phyloP scores from a whole-genome alignment of 805 yeast genomes.

The Zygosaccharomyces gambellarensis region DNA sequence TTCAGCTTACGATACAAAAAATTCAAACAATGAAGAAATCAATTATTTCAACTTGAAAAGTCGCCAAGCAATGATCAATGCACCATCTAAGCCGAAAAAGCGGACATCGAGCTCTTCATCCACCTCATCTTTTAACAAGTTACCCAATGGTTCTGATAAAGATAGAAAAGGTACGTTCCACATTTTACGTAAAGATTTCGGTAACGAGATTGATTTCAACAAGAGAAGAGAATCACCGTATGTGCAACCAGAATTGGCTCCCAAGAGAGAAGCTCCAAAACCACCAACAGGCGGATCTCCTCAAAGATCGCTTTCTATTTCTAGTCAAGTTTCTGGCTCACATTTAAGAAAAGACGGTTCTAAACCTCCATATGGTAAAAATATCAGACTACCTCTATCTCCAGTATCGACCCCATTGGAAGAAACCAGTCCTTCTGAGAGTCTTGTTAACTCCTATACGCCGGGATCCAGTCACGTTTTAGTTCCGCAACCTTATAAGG shows the following conservation, averaged over 20 bases:
- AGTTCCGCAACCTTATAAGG: conserved; percentile 42
- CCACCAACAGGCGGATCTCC: conserved; percentile 44
- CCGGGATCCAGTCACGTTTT: conserved; percentile 42
- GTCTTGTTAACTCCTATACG: conserved; percentile 36
- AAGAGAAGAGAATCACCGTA: conserved; percentile 73
- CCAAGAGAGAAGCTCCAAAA: conserved; percentile 67
- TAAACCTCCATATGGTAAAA: conserved; percentile 10
- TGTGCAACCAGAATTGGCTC: conserved; percentile 53
- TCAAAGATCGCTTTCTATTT: conserved; percentile 16
- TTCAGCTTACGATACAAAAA: not conserved
- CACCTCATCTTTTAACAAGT: conserved; percentile 8
- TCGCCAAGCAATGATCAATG: conserved; percentile 11
- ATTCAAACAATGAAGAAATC: conserved; percentile 21
- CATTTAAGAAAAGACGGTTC: conserved; percentile 19
- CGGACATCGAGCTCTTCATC: conserved; percentile 15
- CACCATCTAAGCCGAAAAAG: conserved; percentile 14
- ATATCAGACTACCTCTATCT: conserved; percentile 22
- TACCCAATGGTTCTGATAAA: conserved; percentile 6
- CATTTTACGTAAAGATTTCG: conserved; percentile 58
- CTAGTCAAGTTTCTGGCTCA: conserved; percentile 13
- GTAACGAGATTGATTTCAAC: conserved; percentile 75
- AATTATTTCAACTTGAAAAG: conserved; percentile 32
- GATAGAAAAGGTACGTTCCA: conserved; percentile 47
- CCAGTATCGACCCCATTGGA: conserved; percentile 6
- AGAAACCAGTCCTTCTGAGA: conserved; percentile 17